Percentiles rank a stretch among this genome's conserved stretches.
These are phyloP conservation scores for Arthrobotrys pseudoclavata DNA, from an alignment of 2,329 filamentous ascomycete genomes.

Conservation along the genomic window DNA sequence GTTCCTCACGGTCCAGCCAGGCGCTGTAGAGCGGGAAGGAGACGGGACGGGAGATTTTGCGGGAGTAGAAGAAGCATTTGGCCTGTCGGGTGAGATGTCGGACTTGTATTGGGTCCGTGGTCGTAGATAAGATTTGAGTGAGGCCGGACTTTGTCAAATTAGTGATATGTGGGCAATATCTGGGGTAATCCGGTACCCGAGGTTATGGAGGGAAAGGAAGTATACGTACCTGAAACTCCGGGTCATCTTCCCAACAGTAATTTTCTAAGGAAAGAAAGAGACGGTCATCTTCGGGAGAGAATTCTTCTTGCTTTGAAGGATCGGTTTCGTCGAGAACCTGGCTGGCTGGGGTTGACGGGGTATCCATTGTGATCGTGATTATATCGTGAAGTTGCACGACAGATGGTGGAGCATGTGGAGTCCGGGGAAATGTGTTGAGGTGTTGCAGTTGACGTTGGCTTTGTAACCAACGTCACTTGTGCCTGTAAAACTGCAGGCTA, in stretches of 20 bases:
- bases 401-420: slow-evolving; percentile 18
- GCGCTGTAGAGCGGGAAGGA: slow-evolving; percentile 74
- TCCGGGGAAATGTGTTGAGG: slow-evolving; percentile 53
- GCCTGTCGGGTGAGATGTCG: slow-evolving; percentile 75
- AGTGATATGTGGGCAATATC: background rate
- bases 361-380: slow-evolving; percentile 7
- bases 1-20: slow-evolving; percentile 70
- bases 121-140: slow-evolving; percentile 74
- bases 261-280: slow-evolving; percentile 54
- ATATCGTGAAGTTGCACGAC: background rate
- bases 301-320: slow-evolving; percentile 26
- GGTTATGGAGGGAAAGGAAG: background rate
- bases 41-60: slow-evolving; percentile 68
- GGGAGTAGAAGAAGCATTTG: slow-evolving; percentile 77
- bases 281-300: slow-evolving; percentile 56
- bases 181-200: slow-evolving; percentile 3
- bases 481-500: background rate
- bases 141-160: slow-evolving; percentile 70
- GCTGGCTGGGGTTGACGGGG: slow-evolving; percentile 34
- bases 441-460: slow-evolving; percentile 50
- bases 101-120: slow-evolving; percentile 71
- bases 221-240: slow-evolving; percentile 74
- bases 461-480: slow-evolving; percentile 10
- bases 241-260: slow-evolving; percentile 74
- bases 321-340: slow-evolving; percentile 45